A percentile compares a stretch with the other conserved stretches of the same genome.
Evolutionary conservation across 2,329 filamentous ascomycete species (phyloP).

Genomic region (Venturia aucupariae): DNA sequence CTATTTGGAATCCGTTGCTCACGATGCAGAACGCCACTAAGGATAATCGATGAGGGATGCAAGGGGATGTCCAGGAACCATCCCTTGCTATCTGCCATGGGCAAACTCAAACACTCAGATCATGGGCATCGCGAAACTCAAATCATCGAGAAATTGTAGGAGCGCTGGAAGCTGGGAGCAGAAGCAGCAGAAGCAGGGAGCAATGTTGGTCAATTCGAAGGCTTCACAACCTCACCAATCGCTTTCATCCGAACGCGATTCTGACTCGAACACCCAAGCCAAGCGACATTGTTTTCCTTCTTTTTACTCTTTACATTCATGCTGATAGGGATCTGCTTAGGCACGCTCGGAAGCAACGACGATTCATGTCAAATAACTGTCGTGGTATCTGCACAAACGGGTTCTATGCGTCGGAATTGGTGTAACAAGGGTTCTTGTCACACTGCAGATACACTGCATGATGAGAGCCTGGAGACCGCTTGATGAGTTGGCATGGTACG

Average conservation of each 20-base stretch:
- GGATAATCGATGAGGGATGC: not conserved
- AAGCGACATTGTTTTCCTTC: not conserved
- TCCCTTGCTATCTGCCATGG: not conserved
- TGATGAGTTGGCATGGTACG: not conserved
- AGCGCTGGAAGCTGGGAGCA: too few relatives aligned
- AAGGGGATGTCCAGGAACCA: not conserved
- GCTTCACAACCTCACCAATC: not conserved
- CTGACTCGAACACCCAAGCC: not conserved
- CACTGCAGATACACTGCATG: conserved; percentile 2
- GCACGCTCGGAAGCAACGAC: not conserved
- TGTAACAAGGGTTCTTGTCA: not conserved
- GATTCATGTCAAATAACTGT: not conserved
- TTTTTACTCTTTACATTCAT: not conserved
- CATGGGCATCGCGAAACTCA: not conserved
- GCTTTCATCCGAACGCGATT: not conserved
- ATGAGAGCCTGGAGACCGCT: not conserved
- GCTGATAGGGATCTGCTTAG: not conserved
- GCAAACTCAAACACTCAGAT: not conserved
- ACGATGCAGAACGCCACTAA: not conserved
- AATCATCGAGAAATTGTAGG: not conserved
- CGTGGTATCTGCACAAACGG: not conserved
- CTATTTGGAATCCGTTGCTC: not conserved
- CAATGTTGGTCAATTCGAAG: not conserved
- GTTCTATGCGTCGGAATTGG: not conserved
- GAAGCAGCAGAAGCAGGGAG: not conserved